A percentile compares a stretch with the other conserved stretches of the same genome.
Evolutionary conservation across 257 asterid genomes (phyloP).

Genomic region (Gynochthodes officinalis): DNA sequence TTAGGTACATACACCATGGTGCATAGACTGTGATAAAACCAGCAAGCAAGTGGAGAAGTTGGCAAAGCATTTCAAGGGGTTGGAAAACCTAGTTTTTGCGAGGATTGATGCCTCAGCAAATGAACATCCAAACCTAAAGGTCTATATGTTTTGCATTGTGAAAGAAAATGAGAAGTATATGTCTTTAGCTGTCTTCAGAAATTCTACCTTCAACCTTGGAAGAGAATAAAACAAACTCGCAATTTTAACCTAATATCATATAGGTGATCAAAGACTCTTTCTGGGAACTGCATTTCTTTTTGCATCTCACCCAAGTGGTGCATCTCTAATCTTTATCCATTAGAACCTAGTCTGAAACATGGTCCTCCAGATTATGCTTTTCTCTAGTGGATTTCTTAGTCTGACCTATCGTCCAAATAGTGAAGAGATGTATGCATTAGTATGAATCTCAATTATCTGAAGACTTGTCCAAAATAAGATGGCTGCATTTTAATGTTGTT

Average conservation of each 20-base stretch:
- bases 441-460: background rate
- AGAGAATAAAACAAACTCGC: background rate
- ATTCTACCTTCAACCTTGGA: no score
- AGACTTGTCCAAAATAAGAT: background rate
- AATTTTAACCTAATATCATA: background rate
- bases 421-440: background rate
- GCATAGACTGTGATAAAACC: constrained; percentile 80
- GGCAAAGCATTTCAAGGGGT: constrained; percentile 93
- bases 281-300: background rate
- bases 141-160: constrained; percentile 4
- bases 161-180: background rate
- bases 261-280: background rate
- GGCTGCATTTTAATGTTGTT: background rate
- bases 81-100: constrained; percentile 69
- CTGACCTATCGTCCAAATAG: background rate
- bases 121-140: constrained; percentile 84
- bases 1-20: constrained; percentile 95
- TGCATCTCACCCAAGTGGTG: no score
- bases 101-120: constrained; percentile 84
- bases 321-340: no score
- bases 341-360: no score
- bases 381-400: background rate
- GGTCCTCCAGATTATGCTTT: background rate
- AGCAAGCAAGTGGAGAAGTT: constrained; percentile 89
- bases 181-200: no score